Percentiles rank a stretch among this genome's conserved stretches.
Evolutionary conservation across 2,329 filamentous ascomycete genomes (phyloP).

Genomic region (Penicillium digitatum): DNA sequence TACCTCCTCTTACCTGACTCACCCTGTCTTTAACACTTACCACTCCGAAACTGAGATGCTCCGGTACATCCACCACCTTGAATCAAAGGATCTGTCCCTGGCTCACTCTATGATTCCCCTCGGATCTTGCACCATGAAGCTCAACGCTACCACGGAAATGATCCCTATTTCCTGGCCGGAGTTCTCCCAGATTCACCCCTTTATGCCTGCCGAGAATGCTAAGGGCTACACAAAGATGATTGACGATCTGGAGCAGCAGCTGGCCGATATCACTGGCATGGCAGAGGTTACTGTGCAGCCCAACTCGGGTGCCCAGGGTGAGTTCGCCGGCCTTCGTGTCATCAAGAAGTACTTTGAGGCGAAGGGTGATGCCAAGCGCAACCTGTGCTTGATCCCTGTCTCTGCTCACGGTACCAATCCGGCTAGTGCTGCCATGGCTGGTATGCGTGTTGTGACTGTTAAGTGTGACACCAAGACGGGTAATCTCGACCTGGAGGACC

Average conservation of each 20-base stretch:
- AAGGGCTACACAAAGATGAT: slow-evolving; percentile 69
- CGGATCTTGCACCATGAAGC: slow-evolving; percentile 97
- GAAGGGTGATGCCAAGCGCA: slow-evolving; percentile 62
- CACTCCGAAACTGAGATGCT: slow-evolving; percentile 93
- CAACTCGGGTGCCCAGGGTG: slow-evolving; percentile 93
- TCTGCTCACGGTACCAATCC: slow-evolving; percentile 96
- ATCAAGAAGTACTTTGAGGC: slow-evolving; percentile 81
- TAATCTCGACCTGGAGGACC: slow-evolving; percentile 81
- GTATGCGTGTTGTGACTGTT: slow-evolving; percentile 87
- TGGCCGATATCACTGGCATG: slow-evolving; percentile 83
- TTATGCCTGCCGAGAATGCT: slow-evolving; percentile 61
- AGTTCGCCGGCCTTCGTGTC: slow-evolving; percentile 83
- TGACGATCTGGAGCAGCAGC: slow-evolving; percentile 66
- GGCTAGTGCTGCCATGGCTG: slow-evolving; percentile 90
- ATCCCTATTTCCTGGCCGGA: slow-evolving; percentile 72
- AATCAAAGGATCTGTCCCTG: slow-evolving; percentile 89
- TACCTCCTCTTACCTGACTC: slow-evolving; percentile 72
- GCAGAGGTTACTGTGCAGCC: slow-evolving; percentile 85
- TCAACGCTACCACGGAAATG: slow-evolving; percentile 94
- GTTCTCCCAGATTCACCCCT: slow-evolving; percentile 78
- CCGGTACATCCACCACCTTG: slow-evolving; percentile 86
- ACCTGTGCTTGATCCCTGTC: slow-evolving; percentile 90
- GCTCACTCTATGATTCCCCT: slow-evolving; percentile 97
- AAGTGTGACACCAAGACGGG: slow-evolving; percentile 85
- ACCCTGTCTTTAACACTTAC: slow-evolving; percentile 91